phyloP scores from a whole-genome alignment of 2,329 filamentous ascomycete genomes.

The Trichophyton verrucosum region DNA sequence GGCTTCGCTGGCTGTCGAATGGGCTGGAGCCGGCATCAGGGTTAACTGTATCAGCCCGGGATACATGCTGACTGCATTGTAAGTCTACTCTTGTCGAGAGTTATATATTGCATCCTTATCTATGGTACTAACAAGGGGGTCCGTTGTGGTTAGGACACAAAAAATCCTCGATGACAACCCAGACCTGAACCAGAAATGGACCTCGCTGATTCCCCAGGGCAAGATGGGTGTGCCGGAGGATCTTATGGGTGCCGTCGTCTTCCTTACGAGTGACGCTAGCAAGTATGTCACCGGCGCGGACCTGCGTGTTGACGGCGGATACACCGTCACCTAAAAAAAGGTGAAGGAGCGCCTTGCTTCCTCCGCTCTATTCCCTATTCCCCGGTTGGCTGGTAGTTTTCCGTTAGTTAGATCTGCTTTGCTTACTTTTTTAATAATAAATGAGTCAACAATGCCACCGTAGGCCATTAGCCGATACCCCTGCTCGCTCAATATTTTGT shows the following conservation, averaged over 20 bases:
- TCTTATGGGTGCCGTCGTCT: constrained; percentile 84
- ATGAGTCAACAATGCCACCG: background rate
- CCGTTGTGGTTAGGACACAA: constrained; percentile 50
- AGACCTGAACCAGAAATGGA: constrained; percentile 82
- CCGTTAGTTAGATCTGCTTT: background rate
- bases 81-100: constrained; percentile 32
- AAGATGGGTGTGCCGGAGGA: constrained; percentile 90
- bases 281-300: constrained; percentile 64
- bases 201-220: constrained; percentile 76
- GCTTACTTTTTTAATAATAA: background rate
- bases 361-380: background rate
- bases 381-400: background rate
- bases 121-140: constrained; percentile 1
- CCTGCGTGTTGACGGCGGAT: constrained; percentile 75
- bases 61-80: constrained; percentile 93
- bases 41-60: constrained; percentile 94
- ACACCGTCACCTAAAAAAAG: constrained; percentile 57
- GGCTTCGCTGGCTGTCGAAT: constrained; percentile 80
- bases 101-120: background rate
- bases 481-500: background rate
- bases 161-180: constrained; percentile 93
- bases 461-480: background rate
- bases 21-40: constrained; percentile 74
- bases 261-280: constrained; percentile 68
- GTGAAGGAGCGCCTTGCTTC: background rate